A percentile compares a stretch with the other conserved stretches of the same genome.
These are phyloP conservation scores for Helichrysum umbraculigerum DNA, from an alignment of 129 eudicot genomes.

Conservation along the genomic window DNA sequence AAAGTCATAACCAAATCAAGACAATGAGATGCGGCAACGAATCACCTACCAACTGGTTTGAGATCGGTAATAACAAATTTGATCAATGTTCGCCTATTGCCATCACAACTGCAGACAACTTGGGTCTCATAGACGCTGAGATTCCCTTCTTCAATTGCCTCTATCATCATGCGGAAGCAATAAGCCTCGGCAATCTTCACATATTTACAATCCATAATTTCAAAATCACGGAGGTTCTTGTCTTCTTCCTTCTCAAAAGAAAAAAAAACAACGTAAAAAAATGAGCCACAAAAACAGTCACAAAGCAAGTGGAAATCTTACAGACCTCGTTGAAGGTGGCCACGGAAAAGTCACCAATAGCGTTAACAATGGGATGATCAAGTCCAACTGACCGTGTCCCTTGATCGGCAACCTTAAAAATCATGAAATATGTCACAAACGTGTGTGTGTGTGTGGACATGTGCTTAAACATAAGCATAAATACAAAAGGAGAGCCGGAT, in stretches of 20 bases:
- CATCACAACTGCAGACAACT: background rate
- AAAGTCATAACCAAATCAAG: background rate
- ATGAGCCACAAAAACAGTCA: too few relatives aligned
- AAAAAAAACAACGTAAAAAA: too few relatives aligned
- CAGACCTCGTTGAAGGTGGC: background rate
- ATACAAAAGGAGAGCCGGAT: background rate
- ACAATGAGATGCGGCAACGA: background rate
- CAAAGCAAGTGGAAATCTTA: too few relatives aligned
- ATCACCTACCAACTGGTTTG: background rate
- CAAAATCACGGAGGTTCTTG: too few relatives aligned
- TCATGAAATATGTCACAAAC: background rate
- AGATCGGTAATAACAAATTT: background rate
- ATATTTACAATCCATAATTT: background rate
- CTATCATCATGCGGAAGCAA: background rate
- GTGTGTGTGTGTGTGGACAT: background rate
- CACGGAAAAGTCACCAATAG: background rate
- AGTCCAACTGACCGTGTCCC: background rate
- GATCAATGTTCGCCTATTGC: background rate
- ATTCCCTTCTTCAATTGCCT: slow-evolving; percentile 7
- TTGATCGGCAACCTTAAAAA: background rate
- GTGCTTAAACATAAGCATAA: background rate
- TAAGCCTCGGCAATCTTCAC: background rate
- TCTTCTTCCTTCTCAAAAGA: background rate
- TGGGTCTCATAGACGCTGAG: background rate
- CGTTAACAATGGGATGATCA: background rate